Evolutionary conservation across 345 rosid species (phyloP).

Genomic region (Salix caprea): DNA sequence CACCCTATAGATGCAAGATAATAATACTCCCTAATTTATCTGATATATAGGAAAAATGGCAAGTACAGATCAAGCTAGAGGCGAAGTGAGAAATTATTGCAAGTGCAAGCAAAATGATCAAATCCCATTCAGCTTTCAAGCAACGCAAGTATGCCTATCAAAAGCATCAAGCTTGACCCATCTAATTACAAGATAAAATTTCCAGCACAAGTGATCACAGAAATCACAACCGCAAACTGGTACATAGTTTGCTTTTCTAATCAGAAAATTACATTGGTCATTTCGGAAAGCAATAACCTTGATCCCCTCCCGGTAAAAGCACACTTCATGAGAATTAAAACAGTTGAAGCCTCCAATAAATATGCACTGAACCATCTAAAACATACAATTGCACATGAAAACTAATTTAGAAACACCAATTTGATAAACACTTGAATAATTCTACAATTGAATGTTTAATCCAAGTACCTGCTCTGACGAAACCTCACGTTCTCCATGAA

Average conservation of each 20-base stretch:
- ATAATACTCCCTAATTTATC: background rate
- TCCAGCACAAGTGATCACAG: background rate
- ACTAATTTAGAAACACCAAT: background rate
- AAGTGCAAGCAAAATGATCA: background rate
- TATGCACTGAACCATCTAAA: background rate
- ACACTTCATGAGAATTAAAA: background rate
- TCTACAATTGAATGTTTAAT: background rate
- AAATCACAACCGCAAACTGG: background rate
- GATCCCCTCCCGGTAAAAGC: background rate
- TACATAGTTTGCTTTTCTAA: background rate
- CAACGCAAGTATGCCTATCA: background rate
- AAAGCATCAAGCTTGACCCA: background rate
- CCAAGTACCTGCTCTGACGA: constrained; percentile 61
- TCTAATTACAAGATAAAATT: background rate
- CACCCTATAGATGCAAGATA: background rate
- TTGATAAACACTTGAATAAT: background rate
- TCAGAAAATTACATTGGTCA: background rate
- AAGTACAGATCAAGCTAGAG: background rate
- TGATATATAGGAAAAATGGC: background rate
- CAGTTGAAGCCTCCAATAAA: background rate
- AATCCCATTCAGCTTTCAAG: background rate
- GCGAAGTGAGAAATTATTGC: background rate
- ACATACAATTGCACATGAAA: background rate
- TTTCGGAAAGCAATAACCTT: background rate
- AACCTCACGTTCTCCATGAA: constrained; percentile 76